phyloP scores from a whole-genome alignment of 257 asterid genomes.

The Solanum rostratum region DNA sequence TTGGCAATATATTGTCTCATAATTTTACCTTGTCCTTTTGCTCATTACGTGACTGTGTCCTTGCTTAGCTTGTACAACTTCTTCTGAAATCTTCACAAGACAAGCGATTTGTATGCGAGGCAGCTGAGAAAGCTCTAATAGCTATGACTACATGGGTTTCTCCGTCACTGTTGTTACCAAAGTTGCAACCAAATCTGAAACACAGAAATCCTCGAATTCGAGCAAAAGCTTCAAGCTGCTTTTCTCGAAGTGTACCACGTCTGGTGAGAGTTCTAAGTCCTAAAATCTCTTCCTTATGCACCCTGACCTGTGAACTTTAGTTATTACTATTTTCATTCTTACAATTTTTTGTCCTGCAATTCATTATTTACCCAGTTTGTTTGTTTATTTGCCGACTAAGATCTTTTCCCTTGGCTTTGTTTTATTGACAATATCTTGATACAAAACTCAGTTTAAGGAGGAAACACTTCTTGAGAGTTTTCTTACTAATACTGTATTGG shows the following conservation, averaged over 20 bases:
- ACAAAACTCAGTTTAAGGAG: neutral
- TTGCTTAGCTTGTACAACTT: slow-evolving; percentile 64
- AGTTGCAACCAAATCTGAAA: slow-evolving; percentile 63
- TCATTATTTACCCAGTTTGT: neutral
- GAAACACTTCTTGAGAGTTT: neutral
- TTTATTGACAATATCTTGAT: neutral
- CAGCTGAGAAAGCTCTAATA: slow-evolving; percentile 69
- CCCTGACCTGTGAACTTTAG: neutral
- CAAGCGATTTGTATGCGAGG: slow-evolving; percentile 88
- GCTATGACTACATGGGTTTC: slow-evolving; percentile 73
- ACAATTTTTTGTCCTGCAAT: neutral
- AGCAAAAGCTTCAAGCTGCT: slow-evolving; percentile 79
- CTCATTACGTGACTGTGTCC: slow-evolving; percentile 4
- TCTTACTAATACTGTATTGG: neutral
- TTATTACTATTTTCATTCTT: neutral
- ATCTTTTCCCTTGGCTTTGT: neutral
- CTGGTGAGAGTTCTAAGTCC: slow-evolving; percentile 40
- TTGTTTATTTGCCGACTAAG: neutral
- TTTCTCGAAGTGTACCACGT: slow-evolving; percentile 52
- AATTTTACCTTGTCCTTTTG: neutral
- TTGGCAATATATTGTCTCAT: neutral
- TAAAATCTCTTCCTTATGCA: neutral
- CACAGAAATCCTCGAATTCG: slow-evolving; percentile 88
- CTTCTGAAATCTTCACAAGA: slow-evolving; percentile 95
- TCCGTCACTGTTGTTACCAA: slow-evolving; percentile 67